Percentiles rank a stretch among this genome's conserved stretches.
phyloP scores from a whole-genome alignment of 306 rosid genomes.

The Malus orientalis region DNA sequence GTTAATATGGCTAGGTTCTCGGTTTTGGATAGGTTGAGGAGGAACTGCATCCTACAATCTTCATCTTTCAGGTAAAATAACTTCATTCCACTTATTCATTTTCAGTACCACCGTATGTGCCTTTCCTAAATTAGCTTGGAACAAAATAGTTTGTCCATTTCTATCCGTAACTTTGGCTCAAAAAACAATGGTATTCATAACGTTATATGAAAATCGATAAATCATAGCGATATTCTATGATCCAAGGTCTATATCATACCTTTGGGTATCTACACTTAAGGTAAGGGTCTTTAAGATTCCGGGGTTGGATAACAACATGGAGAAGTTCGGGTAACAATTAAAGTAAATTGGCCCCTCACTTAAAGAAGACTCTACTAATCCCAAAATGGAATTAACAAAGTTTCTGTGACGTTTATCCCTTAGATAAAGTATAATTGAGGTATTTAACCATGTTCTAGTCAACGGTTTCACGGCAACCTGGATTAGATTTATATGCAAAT shows the following conservation, averaged over 20 bases:
- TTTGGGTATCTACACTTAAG: neutral
- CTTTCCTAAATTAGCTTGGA: neutral
- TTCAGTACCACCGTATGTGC: neutral
- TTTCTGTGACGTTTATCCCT: neutral
- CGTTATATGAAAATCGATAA: neutral
- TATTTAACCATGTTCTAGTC: neutral
- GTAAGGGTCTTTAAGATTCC: neutral
- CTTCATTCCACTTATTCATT: neutral
- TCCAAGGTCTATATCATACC: neutral
- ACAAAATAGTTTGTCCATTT: neutral
- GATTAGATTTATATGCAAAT: neutral
- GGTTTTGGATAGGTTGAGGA: neutral
- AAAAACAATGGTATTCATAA: neutral
- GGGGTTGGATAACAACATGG: rapidly evolving
- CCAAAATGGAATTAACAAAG: neutral
- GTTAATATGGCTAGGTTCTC: neutral
- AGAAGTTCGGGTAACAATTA: neutral
- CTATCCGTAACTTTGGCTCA: neutral
- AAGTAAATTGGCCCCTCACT: neutral
- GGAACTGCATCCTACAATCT: neutral
- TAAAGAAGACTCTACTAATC: neutral
- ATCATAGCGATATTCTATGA: neutral
- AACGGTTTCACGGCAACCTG: neutral
- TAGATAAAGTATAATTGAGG: neutral
- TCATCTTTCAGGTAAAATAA: neutral